Percentiles rank a stretch among this genome's conserved stretches.
phyloP scores from a whole-genome alignment of 208 protist genomes.

The Trypanosoma vivax region DNA sequence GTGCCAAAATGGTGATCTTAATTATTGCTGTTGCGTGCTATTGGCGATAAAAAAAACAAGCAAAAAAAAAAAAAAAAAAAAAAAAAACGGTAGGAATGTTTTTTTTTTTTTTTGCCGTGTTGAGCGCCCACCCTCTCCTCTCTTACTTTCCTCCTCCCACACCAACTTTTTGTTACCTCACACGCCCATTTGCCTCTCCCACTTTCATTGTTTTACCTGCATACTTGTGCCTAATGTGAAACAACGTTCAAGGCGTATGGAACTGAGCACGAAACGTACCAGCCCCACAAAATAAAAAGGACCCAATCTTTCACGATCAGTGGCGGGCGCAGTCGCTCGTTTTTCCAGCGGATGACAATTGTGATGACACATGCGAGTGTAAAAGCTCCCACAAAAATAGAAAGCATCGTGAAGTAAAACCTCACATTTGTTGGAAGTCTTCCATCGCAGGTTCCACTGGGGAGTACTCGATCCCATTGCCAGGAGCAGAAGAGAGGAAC shows the following conservation, averaged over 20 bases:
- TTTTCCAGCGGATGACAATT: constrained; percentile 3
- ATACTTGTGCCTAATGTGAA: neutral
- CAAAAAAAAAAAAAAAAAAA: no score
- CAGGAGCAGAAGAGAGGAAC: constrained; percentile 10
- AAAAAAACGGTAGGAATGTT: no score
- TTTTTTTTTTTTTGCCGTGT: no score
- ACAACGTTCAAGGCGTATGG: constrained; percentile 1
- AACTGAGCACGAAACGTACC: constrained; percentile 11
- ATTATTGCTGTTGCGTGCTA: no score
- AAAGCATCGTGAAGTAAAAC: neutral
- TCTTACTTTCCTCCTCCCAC: no score
- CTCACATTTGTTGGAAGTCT: neutral
- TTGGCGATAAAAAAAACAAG: no score
- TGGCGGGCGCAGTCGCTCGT: constrained; percentile 8
- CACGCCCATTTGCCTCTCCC: no score
- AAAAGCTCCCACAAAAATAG: neutral
- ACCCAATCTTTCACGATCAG: constrained; percentile 12
- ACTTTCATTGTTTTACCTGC: neutral
- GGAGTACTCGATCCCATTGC: constrained; percentile 7
- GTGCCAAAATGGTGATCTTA: no score
- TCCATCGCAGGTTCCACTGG: constrained; percentile 3
- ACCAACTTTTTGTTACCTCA: no score
- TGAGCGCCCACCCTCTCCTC: no score
- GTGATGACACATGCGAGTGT: constrained; percentile 7
- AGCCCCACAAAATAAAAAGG: constrained; percentile 11